Evolutionary conservation across 2,329 filamentous ascomycete genomes (phyloP).

Genomic region (Xylariaceae sp.): DNA sequence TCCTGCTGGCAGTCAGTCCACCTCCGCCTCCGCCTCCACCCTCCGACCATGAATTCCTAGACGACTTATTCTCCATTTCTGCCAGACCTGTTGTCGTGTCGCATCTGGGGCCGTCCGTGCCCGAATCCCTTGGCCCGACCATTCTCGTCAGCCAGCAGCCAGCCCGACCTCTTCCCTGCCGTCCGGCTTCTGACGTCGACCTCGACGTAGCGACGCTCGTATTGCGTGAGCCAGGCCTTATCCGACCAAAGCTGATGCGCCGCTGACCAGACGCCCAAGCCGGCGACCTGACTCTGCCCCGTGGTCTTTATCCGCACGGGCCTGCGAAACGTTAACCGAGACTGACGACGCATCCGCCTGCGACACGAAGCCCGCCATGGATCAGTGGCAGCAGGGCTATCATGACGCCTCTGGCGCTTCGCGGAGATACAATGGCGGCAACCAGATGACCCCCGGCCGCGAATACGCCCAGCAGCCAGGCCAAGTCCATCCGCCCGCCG

Average conservation of each 20-base stretch:
- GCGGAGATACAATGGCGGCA: slow-evolving; percentile 46
- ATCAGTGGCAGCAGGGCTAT: slow-evolving; percentile 64
- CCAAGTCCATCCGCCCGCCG: slow-evolving; percentile 40
- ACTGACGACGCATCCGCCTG: too few species aligned
- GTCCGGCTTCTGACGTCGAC: slow-evolving; percentile 3
- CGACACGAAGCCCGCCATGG: slow-evolving; percentile 32
- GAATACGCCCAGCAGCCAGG: slow-evolving; percentile 24
- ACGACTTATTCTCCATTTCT: slow-evolving; percentile 7
- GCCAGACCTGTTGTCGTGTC: slow-evolving; percentile 9
- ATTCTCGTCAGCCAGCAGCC: slow-evolving; percentile 12
- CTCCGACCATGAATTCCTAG: slow-evolving; percentile 19
- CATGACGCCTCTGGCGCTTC: slow-evolving; percentile 55
- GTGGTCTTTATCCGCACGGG: neutral
- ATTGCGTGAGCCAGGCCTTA: slow-evolving; percentile 6
- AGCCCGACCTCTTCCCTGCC: slow-evolving; percentile 7
- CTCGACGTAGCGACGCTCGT: too few species aligned
- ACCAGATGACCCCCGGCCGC: slow-evolving; percentile 23
- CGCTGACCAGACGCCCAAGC: neutral
- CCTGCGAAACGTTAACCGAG: too few species aligned
- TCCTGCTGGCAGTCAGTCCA: too few species aligned
- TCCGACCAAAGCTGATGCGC: slow-evolving; percentile 1
- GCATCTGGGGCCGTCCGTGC: slow-evolving; percentile 10
- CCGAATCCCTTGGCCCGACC: slow-evolving; percentile 5
- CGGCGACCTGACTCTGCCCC: neutral
- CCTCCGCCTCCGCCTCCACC: slow-evolving; percentile 1